phyloP scores from a whole-genome alignment of 768 basidiomycete species.

The Xerocomus spinulosus region DNA sequence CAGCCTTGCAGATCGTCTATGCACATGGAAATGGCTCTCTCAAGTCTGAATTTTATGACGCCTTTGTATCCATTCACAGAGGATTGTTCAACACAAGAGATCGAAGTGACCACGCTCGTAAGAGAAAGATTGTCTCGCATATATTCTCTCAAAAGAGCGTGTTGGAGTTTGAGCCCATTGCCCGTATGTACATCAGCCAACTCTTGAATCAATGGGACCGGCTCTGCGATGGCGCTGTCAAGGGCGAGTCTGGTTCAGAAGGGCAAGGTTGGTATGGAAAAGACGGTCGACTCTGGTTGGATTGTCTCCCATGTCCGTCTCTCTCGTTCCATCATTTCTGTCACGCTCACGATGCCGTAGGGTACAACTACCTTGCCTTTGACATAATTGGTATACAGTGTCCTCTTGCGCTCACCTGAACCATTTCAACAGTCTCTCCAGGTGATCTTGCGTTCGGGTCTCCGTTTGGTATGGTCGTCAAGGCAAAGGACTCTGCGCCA shows the following conservation, averaged over 20 bases:
- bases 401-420: background rate
- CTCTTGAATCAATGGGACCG: constrained; percentile 75
- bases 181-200: constrained; percentile 53
- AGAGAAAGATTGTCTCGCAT: constrained; percentile 86
- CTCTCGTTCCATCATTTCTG: background rate
- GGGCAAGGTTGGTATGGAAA: constrained; percentile 61
- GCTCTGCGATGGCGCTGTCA: constrained; percentile 50
- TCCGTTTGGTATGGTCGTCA: constrained; percentile 83
- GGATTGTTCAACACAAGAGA: constrained; percentile 79
- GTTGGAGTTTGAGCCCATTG: constrained; percentile 79
- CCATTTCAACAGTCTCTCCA: constrained; percentile 5
- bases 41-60: constrained; percentile 75
- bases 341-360: constrained; percentile 20
- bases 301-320: constrained; percentile 64
- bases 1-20: constrained; percentile 70
- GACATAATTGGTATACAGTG: constrained; percentile 61
- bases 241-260: constrained; percentile 53
- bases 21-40: constrained; percentile 82
- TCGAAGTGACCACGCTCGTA: constrained; percentile 75
- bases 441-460: constrained; percentile 79
- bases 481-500: constrained; percentile 66
- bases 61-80: constrained; percentile 69
- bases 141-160: constrained; percentile 85
- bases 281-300: constrained; percentile 65
- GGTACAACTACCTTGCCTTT: constrained; percentile 64